Evolutionary conservation across 2,329 filamentous ascomycete genomes (phyloP), one percentile per base, ranked within the genome.

Genomic region (Penicillium capsulatum): DNA sequence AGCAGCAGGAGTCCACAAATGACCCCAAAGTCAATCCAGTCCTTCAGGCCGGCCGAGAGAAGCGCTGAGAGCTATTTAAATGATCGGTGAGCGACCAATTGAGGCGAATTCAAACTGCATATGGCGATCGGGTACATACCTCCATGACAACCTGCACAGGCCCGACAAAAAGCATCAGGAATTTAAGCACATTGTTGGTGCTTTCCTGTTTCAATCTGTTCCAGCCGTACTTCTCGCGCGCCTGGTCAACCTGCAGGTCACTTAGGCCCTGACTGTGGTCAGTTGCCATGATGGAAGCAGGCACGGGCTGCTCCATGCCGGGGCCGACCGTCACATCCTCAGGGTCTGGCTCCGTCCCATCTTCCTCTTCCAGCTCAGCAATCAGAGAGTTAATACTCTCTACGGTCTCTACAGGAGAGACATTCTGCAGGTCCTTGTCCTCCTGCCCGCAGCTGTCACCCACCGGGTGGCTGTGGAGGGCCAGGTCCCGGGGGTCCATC

Each of bases 81-180:
- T 34, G 9, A 10, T 14, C n/a, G 20, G 28, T 47, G 7, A 48
- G 32, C 22, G 2, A 24, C 5, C 7, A 3, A n/a, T 28, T 2
- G 14, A 9, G 9, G 22, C 14, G 19, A 15, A 3, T 28, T 16
- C 10, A 17, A n/a, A 30, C 16, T 15, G n/a, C 15, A n/a, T 31
- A 6, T 16, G 16, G n/a, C 17, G 17, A 41, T 6, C 38, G 17
- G 67, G 79, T 61, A 22, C 19, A 22, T 65, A 83, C 84, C 81
- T 91, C 86, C 88, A 94, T 94, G 63, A 94, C 88, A 68, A 91
- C 91, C 65, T 94, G 88, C 53, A 94, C 91, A 16, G 89, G 89
- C 52, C 89, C 89, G 40, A 92, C 73, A 66, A 94, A 94, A 72
- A 86, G 92, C 56, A 77, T 75, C 15, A 80, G 58, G 68, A 94